A percentile compares a stretch with the other conserved stretches of the same genome.
Evolutionary conservation across 495 filamentous ascomycete species (phyloP).

Genomic region (Penicillium steckii): DNA sequence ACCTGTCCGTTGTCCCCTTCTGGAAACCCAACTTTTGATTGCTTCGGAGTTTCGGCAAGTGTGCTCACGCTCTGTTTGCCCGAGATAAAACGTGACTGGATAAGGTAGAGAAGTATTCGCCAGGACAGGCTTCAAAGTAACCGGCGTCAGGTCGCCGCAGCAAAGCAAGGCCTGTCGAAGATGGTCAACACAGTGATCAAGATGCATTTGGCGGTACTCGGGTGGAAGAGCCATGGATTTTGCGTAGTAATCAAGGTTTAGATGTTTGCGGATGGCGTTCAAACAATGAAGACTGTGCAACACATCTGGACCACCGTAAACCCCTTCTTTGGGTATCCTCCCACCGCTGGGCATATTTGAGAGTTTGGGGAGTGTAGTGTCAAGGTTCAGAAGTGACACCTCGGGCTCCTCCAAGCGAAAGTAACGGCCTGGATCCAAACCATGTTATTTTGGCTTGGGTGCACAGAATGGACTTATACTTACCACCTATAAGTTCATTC

Average conservation of each 20-base stretch:
- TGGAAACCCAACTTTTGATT: conserved; percentile 1
- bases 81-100: conserved; percentile 5
- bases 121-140: conserved; percentile 14
- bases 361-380: neutral
- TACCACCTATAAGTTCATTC: neutral
- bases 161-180: conserved; percentile 35
- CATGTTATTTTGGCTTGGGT: neutral
- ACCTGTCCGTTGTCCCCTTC: neutral
- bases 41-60: conserved; percentile 10
- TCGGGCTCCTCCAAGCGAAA: neutral
- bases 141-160: conserved; percentile 17
- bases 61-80: conserved; percentile 17
- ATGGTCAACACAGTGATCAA: conserved; percentile 31
- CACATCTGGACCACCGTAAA: conserved; percentile 16
- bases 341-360: neutral
- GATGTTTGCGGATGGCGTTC: conserved; percentile 11
- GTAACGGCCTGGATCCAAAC: neutral
- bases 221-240: conserved; percentile 4
- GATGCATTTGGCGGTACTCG: conserved; percentile 11
- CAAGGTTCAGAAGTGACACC: neutral
- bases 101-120: conserved; percentile 1
- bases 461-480: neutral
- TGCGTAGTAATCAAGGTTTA: conserved; percentile 11
- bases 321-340: conserved; percentile 3
- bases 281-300: conserved; percentile 16